phyloP scores from a whole-genome alignment of 352 stramenopile genomes.

The Globisporangium irregulare region DNA sequence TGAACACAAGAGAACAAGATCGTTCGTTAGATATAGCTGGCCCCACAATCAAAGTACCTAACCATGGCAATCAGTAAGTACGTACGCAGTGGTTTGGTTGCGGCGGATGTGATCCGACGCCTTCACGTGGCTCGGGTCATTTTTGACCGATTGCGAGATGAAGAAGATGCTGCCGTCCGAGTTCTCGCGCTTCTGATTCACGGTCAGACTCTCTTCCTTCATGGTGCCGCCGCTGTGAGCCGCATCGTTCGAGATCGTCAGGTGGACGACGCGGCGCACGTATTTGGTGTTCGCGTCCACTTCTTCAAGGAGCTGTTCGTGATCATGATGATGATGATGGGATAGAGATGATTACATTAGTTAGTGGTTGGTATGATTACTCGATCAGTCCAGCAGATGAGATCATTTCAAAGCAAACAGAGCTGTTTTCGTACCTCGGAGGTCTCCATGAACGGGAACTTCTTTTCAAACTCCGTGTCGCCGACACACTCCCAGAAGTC shows the following conservation, averaged over 20 bases:
- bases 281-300: slow-evolving; percentile 80
- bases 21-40: background rate
- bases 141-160: slow-evolving; percentile 55
- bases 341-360: slow-evolving; percentile 2
- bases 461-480: slow-evolving; percentile 73
- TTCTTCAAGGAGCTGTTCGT: slow-evolving; percentile 51
- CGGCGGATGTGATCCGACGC: slow-evolving; percentile 62
- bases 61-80: slow-evolving; percentile 11
- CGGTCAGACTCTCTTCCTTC: slow-evolving; percentile 77
- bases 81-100: slow-evolving; percentile 76
- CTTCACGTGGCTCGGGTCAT: slow-evolving; percentile 75
- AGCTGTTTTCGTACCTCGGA: slow-evolving; percentile 24
- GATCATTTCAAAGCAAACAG: no score
- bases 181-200: slow-evolving; percentile 82
- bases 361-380: background rate
- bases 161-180: slow-evolving; percentile 68
- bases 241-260: slow-evolving; percentile 73
- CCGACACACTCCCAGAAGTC: slow-evolving; percentile 78
- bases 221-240: slow-evolving; percentile 69
- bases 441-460: slow-evolving; percentile 80
- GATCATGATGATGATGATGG: background rate
- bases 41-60: background rate
- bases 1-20: background rate
- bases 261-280: slow-evolving; percentile 72
- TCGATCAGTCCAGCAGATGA: background rate